Conservation (phyloP, 345 rosid genomes). For the Trapa incisa region DNA sequence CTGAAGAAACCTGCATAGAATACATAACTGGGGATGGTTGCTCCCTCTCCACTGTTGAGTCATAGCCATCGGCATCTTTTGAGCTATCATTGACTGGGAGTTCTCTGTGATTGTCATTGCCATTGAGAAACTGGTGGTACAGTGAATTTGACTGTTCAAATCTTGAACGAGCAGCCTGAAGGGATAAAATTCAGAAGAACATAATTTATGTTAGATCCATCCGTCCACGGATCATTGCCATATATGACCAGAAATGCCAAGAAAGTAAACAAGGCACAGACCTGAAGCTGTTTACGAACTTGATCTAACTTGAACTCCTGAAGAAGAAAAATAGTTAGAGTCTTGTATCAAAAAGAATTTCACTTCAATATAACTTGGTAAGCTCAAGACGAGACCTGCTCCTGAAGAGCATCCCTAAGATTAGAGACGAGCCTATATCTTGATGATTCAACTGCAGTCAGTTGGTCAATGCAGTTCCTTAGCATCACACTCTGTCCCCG, state of each 20-base stretch:
- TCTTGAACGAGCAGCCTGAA: conserved; percentile 44
- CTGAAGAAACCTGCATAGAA: conserved; percentile 22
- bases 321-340: conserved; percentile 13
- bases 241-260: not conserved
- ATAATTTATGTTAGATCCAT: not conserved
- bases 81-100: conserved; percentile 29
- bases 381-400: conserved; percentile 44
- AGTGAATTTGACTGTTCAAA: conserved; percentile 39
- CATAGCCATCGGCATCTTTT: conserved; percentile 30
- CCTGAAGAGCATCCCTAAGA: conserved; percentile 75
- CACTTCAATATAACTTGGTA: conserved; percentile 6
- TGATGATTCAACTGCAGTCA: conserved; percentile 47
- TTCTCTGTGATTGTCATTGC: conserved; percentile 20
- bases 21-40: conserved; percentile 60
- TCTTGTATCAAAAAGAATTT: conserved; percentile 6
- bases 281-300: conserved; percentile 75
- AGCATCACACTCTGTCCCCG: conserved; percentile 60
- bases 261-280: conserved; percentile 10
- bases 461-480: conserved; percentile 63
- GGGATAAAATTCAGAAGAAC: not conserved
- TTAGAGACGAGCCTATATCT: conserved; percentile 57
- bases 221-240: not conserved
- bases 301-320: conserved; percentile 79
- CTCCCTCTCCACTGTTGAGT: conserved; percentile 35
- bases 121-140: conserved; percentile 33